phyloP scores from a whole-genome alignment of 108 stramenopile species.

The Nannochloropsis salina region DNA sequence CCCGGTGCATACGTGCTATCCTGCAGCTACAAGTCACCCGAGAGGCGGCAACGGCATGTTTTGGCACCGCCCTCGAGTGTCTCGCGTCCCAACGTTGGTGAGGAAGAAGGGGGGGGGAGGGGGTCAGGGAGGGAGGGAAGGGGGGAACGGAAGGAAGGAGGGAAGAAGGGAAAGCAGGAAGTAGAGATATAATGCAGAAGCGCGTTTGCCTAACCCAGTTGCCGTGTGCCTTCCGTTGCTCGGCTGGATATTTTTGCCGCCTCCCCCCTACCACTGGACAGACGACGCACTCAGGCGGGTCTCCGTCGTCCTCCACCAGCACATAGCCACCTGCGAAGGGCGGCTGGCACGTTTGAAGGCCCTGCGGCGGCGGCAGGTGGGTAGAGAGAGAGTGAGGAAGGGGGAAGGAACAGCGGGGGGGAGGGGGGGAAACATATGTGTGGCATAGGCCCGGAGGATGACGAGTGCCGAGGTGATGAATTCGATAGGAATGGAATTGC shows the following conservation, averaged over 20 bases:
- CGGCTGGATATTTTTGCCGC: not conserved
- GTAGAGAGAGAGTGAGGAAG: not conserved
- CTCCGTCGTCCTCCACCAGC: not conserved
- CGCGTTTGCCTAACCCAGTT: not conserved
- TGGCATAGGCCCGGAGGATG: too few relatives aligned
- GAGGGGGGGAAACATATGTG: not conserved
- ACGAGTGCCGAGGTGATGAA: too few relatives aligned
- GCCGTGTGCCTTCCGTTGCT: not conserved
- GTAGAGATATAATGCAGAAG: not conserved
- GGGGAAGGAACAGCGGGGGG: not conserved
- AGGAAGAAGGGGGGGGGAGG: not conserved
- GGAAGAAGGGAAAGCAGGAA: not conserved
- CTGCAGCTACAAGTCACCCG: not conserved
- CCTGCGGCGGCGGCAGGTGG: not conserved
- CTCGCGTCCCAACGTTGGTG: not conserved
- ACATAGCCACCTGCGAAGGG: not conserved
- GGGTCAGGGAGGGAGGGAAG: not conserved
- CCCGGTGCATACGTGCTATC: not conserved
- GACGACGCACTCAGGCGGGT: not conserved
- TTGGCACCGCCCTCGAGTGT: not conserved
- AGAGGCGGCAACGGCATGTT: not conserved
- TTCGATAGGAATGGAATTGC: too few relatives aligned
- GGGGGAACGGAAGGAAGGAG: not conserved
- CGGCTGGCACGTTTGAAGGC: not conserved
- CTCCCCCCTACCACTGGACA: not conserved